These are phyloP conservation scores for Vigna trinervia DNA, from an alignment of 306 rosid genomes.

Conservation along the genomic window DNA sequence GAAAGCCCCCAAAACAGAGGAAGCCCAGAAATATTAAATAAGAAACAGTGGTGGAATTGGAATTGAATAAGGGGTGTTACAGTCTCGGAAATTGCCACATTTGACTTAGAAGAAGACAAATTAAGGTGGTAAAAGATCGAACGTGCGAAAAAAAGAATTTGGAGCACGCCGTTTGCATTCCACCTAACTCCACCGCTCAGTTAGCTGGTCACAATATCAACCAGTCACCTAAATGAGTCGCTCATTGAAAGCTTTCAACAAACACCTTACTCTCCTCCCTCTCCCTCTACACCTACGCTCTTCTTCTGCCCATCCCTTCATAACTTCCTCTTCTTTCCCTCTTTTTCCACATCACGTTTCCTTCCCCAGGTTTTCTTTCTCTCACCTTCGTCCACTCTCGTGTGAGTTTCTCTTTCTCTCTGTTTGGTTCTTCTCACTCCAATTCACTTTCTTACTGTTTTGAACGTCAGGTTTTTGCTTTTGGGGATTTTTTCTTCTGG, in stretches of 20 bases:
- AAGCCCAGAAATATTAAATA: neutral
- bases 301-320: constrained; percentile 15
- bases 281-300: neutral
- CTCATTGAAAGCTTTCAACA: constrained; percentile 46
- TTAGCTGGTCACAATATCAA: neutral
- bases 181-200: constrained; percentile 42
- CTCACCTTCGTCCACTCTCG: constrained; percentile 44
- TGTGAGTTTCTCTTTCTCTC: constrained; percentile 50
- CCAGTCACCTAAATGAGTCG: constrained; percentile 41
- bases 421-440: neutral
- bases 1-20: neutral
- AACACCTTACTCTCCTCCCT: constrained; percentile 38
- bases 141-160: neutral
- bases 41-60: neutral
- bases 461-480: neutral
- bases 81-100: neutral
- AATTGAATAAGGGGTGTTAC: neutral
- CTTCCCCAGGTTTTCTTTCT: constrained; percentile 2
- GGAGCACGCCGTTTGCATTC: neutral
- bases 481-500: neutral
- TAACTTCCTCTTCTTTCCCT: constrained; percentile 9
- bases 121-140: neutral
- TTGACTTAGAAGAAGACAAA: constrained; percentile 19
- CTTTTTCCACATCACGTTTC: neutral
- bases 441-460: neutral